Percentiles rank a stretch among this genome's conserved stretches.
phyloP scores from a whole-genome alignment of 495 filamentous ascomycete species.

The Diplogelasinospora grovesii region DNA sequence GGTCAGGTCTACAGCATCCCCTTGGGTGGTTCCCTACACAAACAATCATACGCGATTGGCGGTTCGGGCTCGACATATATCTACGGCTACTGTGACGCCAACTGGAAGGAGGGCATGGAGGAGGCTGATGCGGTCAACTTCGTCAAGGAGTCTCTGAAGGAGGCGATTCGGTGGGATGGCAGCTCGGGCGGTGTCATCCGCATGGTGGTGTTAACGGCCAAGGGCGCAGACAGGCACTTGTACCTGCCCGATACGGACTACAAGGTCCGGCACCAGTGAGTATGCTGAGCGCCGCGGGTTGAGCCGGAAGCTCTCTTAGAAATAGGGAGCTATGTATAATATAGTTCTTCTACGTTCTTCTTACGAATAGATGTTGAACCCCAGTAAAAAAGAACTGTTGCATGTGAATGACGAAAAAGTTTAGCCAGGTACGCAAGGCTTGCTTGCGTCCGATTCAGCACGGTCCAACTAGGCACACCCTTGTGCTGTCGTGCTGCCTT shows the following conservation, averaged over 20 bases:
- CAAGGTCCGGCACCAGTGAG: conserved; percentile 40
- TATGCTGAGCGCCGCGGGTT: neutral
- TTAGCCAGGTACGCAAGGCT: too few species aligned
- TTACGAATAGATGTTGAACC: neutral
- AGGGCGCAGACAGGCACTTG: conserved; percentile 81
- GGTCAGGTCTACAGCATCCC: conserved; percentile 97
- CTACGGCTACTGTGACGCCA: conserved; percentile 94
- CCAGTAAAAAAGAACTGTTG: too few species aligned
- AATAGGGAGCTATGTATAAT: conserved; percentile 4
- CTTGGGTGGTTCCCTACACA: conserved; percentile 93
- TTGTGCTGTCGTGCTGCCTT: too few species aligned
- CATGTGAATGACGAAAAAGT: too few species aligned
- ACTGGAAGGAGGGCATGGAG: conserved; percentile 94
- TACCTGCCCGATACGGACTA: conserved; percentile 88
- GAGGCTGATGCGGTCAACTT: conserved; percentile 89
- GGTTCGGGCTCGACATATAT: conserved; percentile 98
- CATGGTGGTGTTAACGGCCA: conserved; percentile 85
- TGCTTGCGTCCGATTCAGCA: too few species aligned
- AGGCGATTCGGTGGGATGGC: conserved; percentile 99
- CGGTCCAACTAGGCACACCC: too few species aligned
- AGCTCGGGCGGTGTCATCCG: conserved; percentile 97
- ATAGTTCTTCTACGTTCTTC: neutral
- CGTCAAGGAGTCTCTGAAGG: conserved; percentile 79
- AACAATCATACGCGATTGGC: conserved; percentile 91
- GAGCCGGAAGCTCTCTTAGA: neutral